Evolutionary conservation across 345 rosid species (phyloP), one percentile per base, ranked within the genome.

Genomic region (Alliaria petiolata): DNA sequence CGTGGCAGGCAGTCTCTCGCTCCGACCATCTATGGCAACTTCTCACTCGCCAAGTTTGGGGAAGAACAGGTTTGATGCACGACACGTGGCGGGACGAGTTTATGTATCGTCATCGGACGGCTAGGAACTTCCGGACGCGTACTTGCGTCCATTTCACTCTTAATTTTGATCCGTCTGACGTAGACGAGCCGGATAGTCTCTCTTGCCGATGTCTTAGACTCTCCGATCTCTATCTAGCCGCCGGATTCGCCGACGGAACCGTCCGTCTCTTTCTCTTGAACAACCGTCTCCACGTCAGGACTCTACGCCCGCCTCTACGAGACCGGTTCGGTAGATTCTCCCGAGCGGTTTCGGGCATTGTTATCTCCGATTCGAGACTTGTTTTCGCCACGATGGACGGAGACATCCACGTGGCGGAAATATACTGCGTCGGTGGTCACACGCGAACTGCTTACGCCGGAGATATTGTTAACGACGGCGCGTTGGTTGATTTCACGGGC

Each of bases 231-330:
- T 69, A 86, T 67, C 82, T 95, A n/a, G 97, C 95, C 3, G 82
- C 89, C 10, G 97, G 99, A 0, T 95, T 88, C 59, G 91, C 90
- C 0, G 99, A 95, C 36, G 97, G 99, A 2, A 80, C 88, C 2
- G 93, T 95, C 54, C 91, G 96, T 16, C 79, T 95, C 4, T 95
- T 91, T 36, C 77, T 80, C 40, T 85, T 95, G 1, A 51, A 53
- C 43, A 85, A 83, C 20, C 93, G 82, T 39, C 74, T 77, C 38
- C 93, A 95, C 39, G 42, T 83, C 4, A 72, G 83, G 15, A 95
- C 96, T 5, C 79, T 84, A 74, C 84, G 76, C 6, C 95, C 97
- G 4, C 82, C 73, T 43, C 85, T 60, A 39, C 80, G 79, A 2
- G 89, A 89, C 65, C 86, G 82, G 11, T 79, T 91, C 1, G 99